Evolutionary conservation across 306 rosid genomes (phyloP).

Genomic region (Cicer yamashitae): DNA sequence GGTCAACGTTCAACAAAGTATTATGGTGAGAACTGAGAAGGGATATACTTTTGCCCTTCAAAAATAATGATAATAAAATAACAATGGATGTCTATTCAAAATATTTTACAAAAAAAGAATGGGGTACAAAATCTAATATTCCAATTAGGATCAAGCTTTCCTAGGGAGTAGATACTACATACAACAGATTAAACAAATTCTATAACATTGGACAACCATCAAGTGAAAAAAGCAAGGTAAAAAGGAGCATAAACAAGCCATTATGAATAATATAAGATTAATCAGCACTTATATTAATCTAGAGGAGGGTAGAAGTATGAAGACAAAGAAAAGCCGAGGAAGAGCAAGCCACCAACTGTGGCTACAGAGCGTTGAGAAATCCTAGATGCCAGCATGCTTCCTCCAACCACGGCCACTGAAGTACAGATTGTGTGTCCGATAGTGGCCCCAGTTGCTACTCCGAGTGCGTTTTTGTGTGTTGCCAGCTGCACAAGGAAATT

Average conservation of each 20-base stretch:
- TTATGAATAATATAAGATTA: constrained; percentile 42
- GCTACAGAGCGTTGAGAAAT: constrained; percentile 98
- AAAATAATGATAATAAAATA: constrained; percentile 13
- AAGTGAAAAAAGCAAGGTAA: constrained; percentile 23
- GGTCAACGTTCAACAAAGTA: background rate
- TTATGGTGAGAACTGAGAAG: background rate
- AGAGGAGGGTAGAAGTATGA: constrained; percentile 96
- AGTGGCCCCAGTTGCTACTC: constrained; percentile 93
- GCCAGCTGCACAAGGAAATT: constrained; percentile 71
- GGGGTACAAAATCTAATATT: constrained; percentile 41
- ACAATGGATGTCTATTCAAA: constrained; percentile 12
- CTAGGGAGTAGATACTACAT: constrained; percentile 40
- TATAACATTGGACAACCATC: constrained; percentile 27
- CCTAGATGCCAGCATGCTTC: constrained; percentile 96
- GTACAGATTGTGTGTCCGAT: constrained; percentile 98
- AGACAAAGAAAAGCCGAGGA: constrained; percentile 89
- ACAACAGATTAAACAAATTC: constrained; percentile 35
- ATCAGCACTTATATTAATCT: constrained; percentile 45
- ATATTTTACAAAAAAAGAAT: constrained; percentile 56
- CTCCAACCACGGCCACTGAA: constrained; percentile 92
- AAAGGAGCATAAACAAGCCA: constrained; percentile 40
- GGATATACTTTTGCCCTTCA: constrained; percentile 8
- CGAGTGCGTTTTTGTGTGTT: constrained; percentile 93
- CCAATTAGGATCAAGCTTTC: constrained; percentile 41
- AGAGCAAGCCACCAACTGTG: constrained; percentile 95